These are phyloP conservation scores for Xerocomus brunneocitrinus DNA, from an alignment of 768 basidiomycete species.

Conservation along the genomic window DNA sequence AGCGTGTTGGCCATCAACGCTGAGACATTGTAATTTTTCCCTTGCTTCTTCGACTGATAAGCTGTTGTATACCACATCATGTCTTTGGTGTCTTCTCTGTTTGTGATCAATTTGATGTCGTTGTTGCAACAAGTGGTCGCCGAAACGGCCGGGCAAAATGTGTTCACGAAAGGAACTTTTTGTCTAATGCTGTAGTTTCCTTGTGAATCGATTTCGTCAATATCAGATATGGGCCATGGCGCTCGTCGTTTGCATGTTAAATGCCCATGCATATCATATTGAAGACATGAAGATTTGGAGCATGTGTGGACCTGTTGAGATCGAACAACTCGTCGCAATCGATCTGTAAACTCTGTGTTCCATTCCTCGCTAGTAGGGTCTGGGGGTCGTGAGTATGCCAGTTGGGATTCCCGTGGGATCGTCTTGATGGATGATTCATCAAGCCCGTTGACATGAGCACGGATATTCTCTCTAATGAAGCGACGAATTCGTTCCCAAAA, in stretches of 20 bases:
- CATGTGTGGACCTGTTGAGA: not conserved
- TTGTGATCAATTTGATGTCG: not conserved
- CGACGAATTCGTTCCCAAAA: not conserved
- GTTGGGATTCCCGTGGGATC: not conserved
- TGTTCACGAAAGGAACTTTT: not conserved
- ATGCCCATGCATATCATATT: not conserved
- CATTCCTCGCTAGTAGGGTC: not conserved
- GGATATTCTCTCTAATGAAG: not conserved
- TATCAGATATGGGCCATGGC: not conserved
- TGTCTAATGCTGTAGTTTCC: not conserved
- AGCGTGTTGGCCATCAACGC: not conserved
- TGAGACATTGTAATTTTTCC: not conserved
- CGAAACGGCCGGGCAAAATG: not conserved
- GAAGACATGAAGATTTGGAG: not conserved
- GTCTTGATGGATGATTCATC: not conserved
- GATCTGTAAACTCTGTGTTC: not conserved
- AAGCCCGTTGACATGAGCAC: not conserved
- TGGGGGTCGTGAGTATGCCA: not conserved
- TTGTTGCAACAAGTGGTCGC: not conserved
- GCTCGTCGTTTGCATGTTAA: not conserved
- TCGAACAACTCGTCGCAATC: not conserved
- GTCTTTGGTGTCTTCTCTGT: not conserved
- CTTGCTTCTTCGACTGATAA: not conserved
- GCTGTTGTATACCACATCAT: not conserved
- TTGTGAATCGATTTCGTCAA: not conserved